phyloP scores from a whole-genome alignment of 805 yeast species.

The Metschnikowia arizonensis region DNA sequence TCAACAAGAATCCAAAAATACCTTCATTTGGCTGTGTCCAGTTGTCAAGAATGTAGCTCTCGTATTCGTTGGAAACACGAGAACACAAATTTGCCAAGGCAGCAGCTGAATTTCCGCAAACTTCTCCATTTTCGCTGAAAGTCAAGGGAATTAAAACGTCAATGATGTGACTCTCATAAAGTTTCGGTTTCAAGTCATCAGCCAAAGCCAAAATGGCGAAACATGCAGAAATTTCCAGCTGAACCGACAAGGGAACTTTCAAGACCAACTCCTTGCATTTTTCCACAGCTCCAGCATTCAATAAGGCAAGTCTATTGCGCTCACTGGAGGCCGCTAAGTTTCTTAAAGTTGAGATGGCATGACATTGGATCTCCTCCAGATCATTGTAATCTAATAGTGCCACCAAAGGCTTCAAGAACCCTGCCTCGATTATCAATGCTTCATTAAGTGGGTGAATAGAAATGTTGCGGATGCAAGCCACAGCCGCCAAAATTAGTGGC shows the following conservation, averaged over 20 bases:
- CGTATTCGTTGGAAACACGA: constrained; percentile 73
- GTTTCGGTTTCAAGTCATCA: constrained; percentile 83
- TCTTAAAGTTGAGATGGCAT: constrained; percentile 92
- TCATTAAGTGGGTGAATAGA: constrained; percentile 96
- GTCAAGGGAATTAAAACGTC: constrained; percentile 92
- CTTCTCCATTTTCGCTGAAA: constrained; percentile 82
- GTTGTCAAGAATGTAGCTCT: constrained; percentile 62
- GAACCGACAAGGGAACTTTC: constrained; percentile 84
- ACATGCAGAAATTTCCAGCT: constrained; percentile 94
- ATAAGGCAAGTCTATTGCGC: constrained; percentile 82
- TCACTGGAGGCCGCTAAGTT: constrained; percentile 95
- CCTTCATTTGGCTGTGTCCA: constrained; percentile 86
- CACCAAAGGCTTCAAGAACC: constrained; percentile 89
- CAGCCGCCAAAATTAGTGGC: constrained; percentile 92
- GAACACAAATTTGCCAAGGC: constrained; percentile 95
- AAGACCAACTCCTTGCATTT: constrained; percentile 87
- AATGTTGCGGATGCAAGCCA: constrained; percentile 95
- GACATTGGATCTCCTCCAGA: constrained; percentile 96
- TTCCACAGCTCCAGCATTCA: constrained; percentile 93
- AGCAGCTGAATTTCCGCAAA: constrained; percentile 97
- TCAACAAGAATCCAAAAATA: constrained; percentile 72
- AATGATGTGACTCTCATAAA: constrained; percentile 78
- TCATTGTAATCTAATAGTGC: constrained; percentile 77
- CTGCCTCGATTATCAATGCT: constrained; percentile 93
- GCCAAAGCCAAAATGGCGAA: constrained; percentile 95